Conservation (phyloP, 2,329 filamentous ascomycete species). For the Knufia petricola region DNA sequence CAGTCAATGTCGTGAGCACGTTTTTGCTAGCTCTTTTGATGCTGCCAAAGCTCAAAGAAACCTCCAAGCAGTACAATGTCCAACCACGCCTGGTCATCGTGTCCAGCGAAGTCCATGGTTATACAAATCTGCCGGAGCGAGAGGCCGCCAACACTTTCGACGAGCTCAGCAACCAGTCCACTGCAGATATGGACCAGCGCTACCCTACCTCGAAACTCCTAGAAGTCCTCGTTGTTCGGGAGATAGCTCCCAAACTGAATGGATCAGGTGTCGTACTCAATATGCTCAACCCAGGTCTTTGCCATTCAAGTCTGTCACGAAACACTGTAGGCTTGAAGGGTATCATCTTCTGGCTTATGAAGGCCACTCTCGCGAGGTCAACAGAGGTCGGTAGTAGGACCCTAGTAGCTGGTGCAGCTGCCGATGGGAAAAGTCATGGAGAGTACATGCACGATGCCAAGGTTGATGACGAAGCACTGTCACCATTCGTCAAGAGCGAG, state of each 20-base stretch:
- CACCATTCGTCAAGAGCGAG: constrained; percentile 5
- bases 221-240: constrained; percentile 19
- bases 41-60: constrained; percentile 20
- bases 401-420: constrained; percentile 1
- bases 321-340: neutral
- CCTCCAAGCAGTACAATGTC: constrained; percentile 13
- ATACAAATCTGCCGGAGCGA: constrained; percentile 17
- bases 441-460: constrained; percentile 5
- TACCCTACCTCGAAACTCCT: constrained; percentile 20
- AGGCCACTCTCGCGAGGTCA: neutral
- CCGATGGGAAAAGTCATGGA: constrained; percentile 6
- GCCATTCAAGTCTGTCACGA: constrained; percentile 15
- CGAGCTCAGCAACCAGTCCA: neutral
- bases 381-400: constrained; percentile 8
- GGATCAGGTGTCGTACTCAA: constrained; percentile 18
- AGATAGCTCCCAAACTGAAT: constrained; percentile 11
- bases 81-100: constrained; percentile 21
- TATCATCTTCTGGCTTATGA: constrained; percentile 6
- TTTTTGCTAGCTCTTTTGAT: constrained; percentile 22
- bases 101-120: constrained; percentile 20
- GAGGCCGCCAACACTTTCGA: constrained; percentile 16
- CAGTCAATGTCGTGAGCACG: constrained; percentile 25
- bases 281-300: constrained; percentile 23
- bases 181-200: constrained; percentile 12
- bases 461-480: neutral